Conservation (phyloP, 2,329 filamentous ascomycete species). For the Diplodia intermedia region DNA sequence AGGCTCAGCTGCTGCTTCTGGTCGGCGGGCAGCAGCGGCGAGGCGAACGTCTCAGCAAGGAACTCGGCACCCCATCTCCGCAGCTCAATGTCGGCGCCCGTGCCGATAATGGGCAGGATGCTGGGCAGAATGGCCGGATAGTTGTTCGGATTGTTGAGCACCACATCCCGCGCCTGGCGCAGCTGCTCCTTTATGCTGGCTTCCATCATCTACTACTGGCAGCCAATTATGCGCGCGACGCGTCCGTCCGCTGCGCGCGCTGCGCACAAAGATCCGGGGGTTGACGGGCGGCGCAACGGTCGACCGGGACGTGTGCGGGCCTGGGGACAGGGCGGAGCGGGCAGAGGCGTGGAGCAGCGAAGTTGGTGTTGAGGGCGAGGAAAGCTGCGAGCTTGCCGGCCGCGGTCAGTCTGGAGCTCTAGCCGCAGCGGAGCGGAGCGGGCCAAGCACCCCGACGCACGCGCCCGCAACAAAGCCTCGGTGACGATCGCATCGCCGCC, state of each 20-base stretch:
- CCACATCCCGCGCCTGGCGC: constrained; percentile 86
- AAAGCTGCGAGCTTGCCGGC: constrained; percentile 19
- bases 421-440: constrained; percentile 12
- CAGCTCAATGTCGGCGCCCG: constrained; percentile 71
- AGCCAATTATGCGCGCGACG: constrained; percentile 8
- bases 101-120: constrained; percentile 87
- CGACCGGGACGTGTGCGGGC: not conserved
- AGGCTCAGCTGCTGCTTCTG: constrained; percentile 83
- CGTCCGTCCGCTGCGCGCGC: constrained; percentile 14
- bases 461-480: not conserved
- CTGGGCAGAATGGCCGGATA: constrained; percentile 92
- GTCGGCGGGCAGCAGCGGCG: constrained; percentile 76
- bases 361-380: not conserved
- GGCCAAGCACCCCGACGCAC: not conserved
- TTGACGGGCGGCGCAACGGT: not conserved
- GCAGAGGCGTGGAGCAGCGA: not conserved
- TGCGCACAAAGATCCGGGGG: not conserved
- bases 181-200: constrained; percentile 71
- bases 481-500: constrained; percentile 2
- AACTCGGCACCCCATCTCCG: constrained; percentile 97
- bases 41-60: constrained; percentile 92
- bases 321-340: not conserved
- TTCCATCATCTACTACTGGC: constrained; percentile 2
- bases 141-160: constrained; percentile 83
- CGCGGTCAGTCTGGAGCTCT: constrained; percentile 12